Percentiles rank a stretch among this genome's conserved stretches.
Conservation (phyloP, 176 grass and related monocot genomes). For the bread wheat (Triticum aestivum) region DNA sequence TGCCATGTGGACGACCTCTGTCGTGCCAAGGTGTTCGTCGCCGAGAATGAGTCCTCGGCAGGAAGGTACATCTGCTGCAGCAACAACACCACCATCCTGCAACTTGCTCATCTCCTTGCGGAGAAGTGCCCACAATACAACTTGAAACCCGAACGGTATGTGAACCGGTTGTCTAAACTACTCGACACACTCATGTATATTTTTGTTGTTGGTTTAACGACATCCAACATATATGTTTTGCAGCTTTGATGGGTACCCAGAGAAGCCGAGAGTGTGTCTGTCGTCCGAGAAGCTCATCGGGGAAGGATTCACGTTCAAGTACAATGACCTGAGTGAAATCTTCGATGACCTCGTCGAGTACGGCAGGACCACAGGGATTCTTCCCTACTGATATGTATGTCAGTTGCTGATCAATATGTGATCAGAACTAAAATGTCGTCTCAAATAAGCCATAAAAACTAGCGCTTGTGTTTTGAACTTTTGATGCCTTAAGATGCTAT, state of each 20-base stretch:
- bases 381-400: neutral
- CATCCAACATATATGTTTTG: neutral
- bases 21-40: conserved; percentile 32
- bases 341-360: conserved; percentile 25
- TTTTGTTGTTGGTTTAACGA: neutral
- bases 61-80: conserved; percentile 43
- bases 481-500: no score
- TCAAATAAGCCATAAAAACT: neutral
- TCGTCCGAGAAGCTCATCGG: conserved; percentile 33
- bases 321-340: conserved; percentile 8
- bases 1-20: conserved; percentile 42
- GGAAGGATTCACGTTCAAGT: conserved; percentile 33
- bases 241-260: neutral
- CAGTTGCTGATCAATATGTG: neutral
- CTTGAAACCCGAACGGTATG: neutral
- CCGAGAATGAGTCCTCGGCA: neutral
- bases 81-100: neutral
- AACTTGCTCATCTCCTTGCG: conserved; percentile 10
- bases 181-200: neutral
- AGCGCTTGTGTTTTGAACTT: neutral
- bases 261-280: neutral
- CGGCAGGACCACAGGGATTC: neutral
- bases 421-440: neutral
- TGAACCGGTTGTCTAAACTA: neutral
- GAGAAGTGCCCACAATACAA: conserved; percentile 23